phyloP scores from a whole-genome alignment of 805 yeast genomes.

The Yamadazyma akitaensis region DNA sequence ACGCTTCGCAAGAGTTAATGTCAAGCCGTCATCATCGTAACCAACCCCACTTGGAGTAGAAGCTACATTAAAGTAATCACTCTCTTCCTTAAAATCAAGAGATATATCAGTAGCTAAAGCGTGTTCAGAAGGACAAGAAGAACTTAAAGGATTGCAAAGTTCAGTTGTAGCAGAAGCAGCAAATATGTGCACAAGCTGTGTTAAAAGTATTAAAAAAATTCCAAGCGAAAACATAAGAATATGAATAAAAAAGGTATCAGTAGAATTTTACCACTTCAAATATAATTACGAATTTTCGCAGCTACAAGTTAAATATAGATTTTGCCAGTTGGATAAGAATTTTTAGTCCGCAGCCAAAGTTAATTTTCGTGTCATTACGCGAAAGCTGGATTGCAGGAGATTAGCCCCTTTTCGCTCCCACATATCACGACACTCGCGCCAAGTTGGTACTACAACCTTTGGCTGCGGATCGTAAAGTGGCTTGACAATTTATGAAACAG shows the following conservation, averaged over 20 bases:
- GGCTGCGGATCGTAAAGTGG: too few relatives aligned
- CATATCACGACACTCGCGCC: neutral
- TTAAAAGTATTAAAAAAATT: neutral
- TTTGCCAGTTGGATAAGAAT: too few relatives aligned
- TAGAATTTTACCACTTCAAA: neutral
- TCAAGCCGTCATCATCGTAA: conserved; percentile 53
- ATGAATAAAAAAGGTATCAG: neutral
- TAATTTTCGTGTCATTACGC: neutral
- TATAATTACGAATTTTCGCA: conserved; percentile 3
- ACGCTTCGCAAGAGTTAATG: conserved; percentile 53
- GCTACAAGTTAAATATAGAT: neutral
- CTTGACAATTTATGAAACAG: neutral
- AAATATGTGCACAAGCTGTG: neutral
- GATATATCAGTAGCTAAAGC: conserved; percentile 60
- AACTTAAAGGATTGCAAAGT: conserved; percentile 25
- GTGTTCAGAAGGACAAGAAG: conserved; percentile 36
- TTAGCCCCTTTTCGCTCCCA: neutral
- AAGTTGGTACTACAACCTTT: neutral
- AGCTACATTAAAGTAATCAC: conserved; percentile 41
- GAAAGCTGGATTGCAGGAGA: neutral
- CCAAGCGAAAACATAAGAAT: neutral
- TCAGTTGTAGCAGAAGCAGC: conserved; percentile 8
- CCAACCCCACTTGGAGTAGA: conserved; percentile 33
- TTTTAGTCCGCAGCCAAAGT: neutral
- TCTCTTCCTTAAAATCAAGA: conserved; percentile 49